Conservation (phyloP, 1,284 basidiomycete genomes). For the Pisolithus thermaeus region DNA sequence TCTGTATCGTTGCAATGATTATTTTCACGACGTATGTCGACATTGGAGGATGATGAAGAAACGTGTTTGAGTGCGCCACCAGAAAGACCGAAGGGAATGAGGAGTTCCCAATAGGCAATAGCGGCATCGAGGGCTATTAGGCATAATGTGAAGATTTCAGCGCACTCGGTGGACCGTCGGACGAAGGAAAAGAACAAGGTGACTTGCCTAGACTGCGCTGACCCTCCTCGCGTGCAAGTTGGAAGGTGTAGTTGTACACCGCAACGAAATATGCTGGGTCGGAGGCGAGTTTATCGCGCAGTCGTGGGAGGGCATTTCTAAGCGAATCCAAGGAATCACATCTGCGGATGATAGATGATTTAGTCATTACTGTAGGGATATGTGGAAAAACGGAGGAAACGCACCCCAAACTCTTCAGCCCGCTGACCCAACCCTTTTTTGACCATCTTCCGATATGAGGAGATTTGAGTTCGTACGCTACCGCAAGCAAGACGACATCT, state of each 20-base stretch:
- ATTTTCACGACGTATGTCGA: background rate
- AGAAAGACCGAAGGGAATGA: slow-evolving; percentile 74
- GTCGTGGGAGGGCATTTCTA: slow-evolving; percentile 49
- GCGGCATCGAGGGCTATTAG: slow-evolving; percentile 64
- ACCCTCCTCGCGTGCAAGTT: slow-evolving; percentile 76
- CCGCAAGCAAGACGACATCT: slow-evolving; percentile 69
- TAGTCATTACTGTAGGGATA: background rate
- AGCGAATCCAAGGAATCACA: slow-evolving; percentile 70
- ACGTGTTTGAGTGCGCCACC: slow-evolving; percentile 62
- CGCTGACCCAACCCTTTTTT: slow-evolving; percentile 71
- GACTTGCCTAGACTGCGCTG: slow-evolving; percentile 62
- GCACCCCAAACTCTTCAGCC: slow-evolving; percentile 69
- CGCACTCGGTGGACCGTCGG: no score
- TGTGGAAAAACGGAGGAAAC: slow-evolving; percentile 1
- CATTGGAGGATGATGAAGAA: slow-evolving; percentile 7
- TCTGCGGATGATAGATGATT: slow-evolving; percentile 32
- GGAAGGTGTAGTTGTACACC: slow-evolving; percentile 88
- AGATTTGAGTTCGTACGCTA: slow-evolving; percentile 75
- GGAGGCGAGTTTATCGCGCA: slow-evolving; percentile 60
- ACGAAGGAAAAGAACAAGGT: background rate
- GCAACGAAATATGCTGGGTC: slow-evolving; percentile 77
- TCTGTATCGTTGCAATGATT: background rate
- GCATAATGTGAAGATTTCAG: background rate
- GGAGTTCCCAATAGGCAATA: slow-evolving; percentile 78
- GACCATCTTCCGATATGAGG: slow-evolving; percentile 73